Percentiles rank a stretch among this genome's conserved stretches.
Evolutionary conservation across 208 protist species (phyloP).

Genomic region (Leishmania braziliensis): DNA sequence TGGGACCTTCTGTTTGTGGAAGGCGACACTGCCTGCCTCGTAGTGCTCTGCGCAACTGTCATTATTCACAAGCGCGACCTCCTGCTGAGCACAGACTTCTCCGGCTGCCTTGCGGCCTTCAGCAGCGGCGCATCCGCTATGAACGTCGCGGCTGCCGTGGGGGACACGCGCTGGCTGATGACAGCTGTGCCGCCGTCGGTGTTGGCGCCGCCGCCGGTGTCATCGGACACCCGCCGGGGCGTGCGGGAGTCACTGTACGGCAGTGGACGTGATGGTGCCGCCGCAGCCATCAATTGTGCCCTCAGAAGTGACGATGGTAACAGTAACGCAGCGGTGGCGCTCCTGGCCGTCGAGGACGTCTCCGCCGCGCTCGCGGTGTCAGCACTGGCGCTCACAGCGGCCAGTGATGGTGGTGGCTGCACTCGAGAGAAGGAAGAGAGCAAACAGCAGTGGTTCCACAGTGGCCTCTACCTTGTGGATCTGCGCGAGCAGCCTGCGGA

Average conservation of each 20-base stretch:
- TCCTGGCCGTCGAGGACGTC: conserved; percentile 22
- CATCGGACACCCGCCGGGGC: neutral
- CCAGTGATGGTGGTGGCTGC: neutral
- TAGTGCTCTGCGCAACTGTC: conserved; percentile 38
- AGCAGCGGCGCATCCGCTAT: conserved; percentile 34
- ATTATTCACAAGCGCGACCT: conserved; percentile 47
- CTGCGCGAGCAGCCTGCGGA: conserved; percentile 22
- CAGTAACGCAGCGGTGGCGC: conserved; percentile 1
- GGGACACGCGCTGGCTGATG: conserved; percentile 45
- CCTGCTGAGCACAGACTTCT: conserved; percentile 52
- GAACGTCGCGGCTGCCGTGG: conserved; percentile 38
- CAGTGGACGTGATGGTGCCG: neutral
- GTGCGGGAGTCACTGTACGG: neutral
- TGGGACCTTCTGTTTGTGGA: conserved; percentile 92
- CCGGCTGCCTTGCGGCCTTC: conserved; percentile 49
- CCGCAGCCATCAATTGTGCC: neutral
- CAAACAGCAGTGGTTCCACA: conserved; percentile 29
- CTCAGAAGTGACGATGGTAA: neutral
- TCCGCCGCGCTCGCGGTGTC: conserved; percentile 9
- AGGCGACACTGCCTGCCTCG: conserved; percentile 33
- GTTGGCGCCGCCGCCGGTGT: conserved; percentile 11
- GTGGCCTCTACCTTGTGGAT: conserved; percentile 65
- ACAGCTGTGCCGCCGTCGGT: conserved; percentile 40
- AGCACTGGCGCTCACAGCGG: neutral
- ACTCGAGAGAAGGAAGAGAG: neutral